Evolutionary conservation across 2,329 filamentous ascomycete species (phyloP), one percentile per base, ranked within the genome.

Genomic region (Nothophaeocryptopus gaeumannii): DNA sequence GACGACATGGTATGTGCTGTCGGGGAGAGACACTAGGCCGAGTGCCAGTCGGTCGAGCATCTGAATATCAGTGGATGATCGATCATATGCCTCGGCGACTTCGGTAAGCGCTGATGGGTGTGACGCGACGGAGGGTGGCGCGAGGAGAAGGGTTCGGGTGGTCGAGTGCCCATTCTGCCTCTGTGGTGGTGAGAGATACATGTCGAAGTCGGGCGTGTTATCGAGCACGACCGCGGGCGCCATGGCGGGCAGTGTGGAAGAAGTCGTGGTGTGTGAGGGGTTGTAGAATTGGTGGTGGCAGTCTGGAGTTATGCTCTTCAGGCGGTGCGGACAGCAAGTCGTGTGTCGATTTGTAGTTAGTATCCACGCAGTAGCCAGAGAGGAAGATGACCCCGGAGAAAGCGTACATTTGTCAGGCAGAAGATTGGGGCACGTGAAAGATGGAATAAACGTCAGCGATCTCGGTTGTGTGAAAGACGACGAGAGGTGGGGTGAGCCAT

Each of bases 21-120:
- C 61, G 1, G 91, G 86, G 0, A 99, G 83, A 7, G 83, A 76
- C 50, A 93, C 88, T 33, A 96, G 78, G 54, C 89, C 89, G 32
- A 88, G 81, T 2, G 88, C 83, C 35, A 99, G 81, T 44, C 93
- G 89, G 74, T 99, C 93, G 54, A 99, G 86, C 93, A 99, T 99
- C 71, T 97, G 93, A 45, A 99, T 78, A 67, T 99, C 93, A 55
- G 90, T 92, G 39, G 80, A 76, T 56, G 79, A 74, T 66, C 89
- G 85, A 69, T 93, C 84, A 74, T 89, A 84, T 50, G 82, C 76
- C 51, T 83, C 77, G 63, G 95, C 81, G 55, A 93, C 77, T 59
- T 76, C 74, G 58, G 83, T 80, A 58, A 97, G 79, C 63, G 83
- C 83, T 59, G 89, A 85, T 60, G 91, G 88, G 71, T 95, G 86